Evolutionary conservation across 805 yeast genomes (phyloP), one percentile per base, ranked within the genome.

Genomic region (Candida stauntonica): DNA sequence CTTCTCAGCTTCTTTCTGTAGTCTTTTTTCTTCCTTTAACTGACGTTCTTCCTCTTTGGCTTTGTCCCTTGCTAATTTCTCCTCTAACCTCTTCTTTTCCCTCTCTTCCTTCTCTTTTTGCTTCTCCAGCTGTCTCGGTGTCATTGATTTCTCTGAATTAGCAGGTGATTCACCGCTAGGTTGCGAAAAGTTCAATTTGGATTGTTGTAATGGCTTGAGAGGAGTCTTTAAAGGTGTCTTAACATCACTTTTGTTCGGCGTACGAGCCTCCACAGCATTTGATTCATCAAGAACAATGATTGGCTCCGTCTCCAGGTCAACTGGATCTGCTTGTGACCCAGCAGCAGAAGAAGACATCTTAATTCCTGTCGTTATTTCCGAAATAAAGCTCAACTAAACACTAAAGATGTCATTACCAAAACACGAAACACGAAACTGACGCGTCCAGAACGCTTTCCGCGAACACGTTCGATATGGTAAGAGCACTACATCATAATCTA

Each of bases 41-140:
- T 43, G 64, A 65, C 39, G 64, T 52, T 51, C 64, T 45, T 39
- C 35, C 60, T 60, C 46, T 26, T 54, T 40, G 11, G 26, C 36
- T 17, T 15, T 20, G 14, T 39, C 41, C 13, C 27, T 37, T 2
- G 35, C 32, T 7, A 17, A 17, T 32, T 33, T 32, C 33, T 38
- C 41, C 30, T 41, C 36, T 3, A 26, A 55, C 17, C 47, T 51
- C 35, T 50, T 55, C 51, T 57, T 40, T 42, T 55, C 46, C 18
- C 40, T 26, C 17, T 36, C 45, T 38, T 54, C 42, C 39, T 46
- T 40, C 50, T 57, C 38, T 23, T 50, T 43, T 44, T 56, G 16
- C 34, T 39, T 54, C 51, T 42, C 48, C 41, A 42, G 49, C 54
- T 36, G 55, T 49, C 34, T 53, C 44, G 41, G 42, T 34, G 38